Evolutionary conservation across 1,284 basidiomycete species (phyloP), one percentile per base, ranked within the genome.

Genomic region (Inonotus hispidus): DNA sequence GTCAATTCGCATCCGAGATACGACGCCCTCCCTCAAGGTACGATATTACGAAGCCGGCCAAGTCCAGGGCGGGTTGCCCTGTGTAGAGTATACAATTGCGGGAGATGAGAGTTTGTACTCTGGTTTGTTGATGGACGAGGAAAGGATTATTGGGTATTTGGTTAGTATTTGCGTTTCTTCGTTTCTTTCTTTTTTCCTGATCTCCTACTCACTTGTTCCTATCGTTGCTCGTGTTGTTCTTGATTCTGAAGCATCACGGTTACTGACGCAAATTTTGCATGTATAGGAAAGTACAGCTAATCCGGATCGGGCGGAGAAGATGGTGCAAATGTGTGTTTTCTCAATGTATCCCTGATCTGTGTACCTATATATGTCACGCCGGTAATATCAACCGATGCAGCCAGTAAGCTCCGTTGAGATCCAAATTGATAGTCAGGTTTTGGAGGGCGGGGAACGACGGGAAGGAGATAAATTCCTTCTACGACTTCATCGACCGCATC

Each of bases 281-380:
- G 8, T 14, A 5, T 25, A 49, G 46, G 43, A 58, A 21, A 32
- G 19, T 13, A 10, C 14, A 16, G 11, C 21, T 16, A 35, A 29
- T 27, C 29, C 25, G 32, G 27, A 32, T 1, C 27, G 8, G 13
- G 29, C 35, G 4, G 45, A 49, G 7, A 35, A 38, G 45, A 49
- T 45, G 49, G 8, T 11, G 38, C 47, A 45, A 25, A 53, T 55
- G 53, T 19, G 27, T 19, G 43, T 60, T 46, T 56, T 60, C 37
- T 60, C 59, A 16, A 60, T 60, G 53, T 46, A 55, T 47, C 53
- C 59, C 55, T 60, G 41, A 43, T 43, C 41, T 43, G 19, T 7
- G 41, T n/a, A n/a, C 41, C 16, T 7, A 7, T n/a, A n/a, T n/a
- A n/a, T n/a, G n/a, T n/a, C n/a, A n/a, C n/a, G n/a, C n/a, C n/a